Evolutionary conservation across 495 filamentous ascomycete species (phyloP).

Genomic region (Penicillium malachiteum): DNA sequence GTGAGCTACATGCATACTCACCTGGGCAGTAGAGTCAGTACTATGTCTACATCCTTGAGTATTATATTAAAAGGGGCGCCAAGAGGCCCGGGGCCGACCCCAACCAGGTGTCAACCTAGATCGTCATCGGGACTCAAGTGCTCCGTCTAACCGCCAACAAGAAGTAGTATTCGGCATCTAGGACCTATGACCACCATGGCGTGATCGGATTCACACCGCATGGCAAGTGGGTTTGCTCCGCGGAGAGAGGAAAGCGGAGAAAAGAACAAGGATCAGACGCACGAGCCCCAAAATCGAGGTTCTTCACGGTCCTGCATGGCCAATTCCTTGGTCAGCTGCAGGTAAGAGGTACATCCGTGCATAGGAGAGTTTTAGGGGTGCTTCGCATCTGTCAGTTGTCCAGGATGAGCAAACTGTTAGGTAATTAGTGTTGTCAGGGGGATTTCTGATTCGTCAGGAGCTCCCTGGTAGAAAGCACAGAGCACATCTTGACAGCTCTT

Average conservation of each 20-base stretch:
- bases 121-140: not conserved
- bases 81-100: too few species aligned
- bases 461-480: constrained; percentile 21
- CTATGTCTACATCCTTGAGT: too few species aligned
- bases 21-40: too few species aligned
- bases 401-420: constrained; percentile 28
- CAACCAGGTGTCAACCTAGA: too few species aligned
- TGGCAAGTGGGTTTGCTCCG: not conserved
- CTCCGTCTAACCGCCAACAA: not conserved
- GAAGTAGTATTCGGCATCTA: not conserved
- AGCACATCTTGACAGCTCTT: constrained; percentile 28
- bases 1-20: too few species aligned
- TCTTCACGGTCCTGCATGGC: not conserved
- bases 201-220: not conserved
- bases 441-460: constrained; percentile 29
- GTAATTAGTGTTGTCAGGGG: constrained; percentile 34
- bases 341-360: not conserved
- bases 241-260: not conserved
- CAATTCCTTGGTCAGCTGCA: not conserved
- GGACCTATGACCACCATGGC: not conserved
- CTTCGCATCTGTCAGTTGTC: too few species aligned
- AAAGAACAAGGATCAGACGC: not conserved
- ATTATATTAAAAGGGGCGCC: too few species aligned
- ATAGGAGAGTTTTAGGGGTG: not conserved
- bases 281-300: not conserved